Evolutionary conservation across 148 eudicot genomes (phyloP).

Genomic region (Agrostemma githago): DNA sequence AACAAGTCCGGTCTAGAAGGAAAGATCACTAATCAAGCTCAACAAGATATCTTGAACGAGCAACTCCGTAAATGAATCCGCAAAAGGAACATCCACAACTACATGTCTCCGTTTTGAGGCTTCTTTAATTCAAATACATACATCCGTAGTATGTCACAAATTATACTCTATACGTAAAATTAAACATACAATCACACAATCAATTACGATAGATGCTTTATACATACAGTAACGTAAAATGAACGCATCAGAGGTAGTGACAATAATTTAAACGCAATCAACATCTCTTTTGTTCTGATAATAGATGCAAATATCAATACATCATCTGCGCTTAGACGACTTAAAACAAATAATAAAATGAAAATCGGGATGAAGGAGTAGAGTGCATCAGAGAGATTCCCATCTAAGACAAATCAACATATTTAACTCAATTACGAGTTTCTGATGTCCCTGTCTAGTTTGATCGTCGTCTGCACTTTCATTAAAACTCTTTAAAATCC

Average conservation of each 20-base stretch:
- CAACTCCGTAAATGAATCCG: too few relatives aligned
- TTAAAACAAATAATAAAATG: too few relatives aligned
- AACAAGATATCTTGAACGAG: too few relatives aligned
- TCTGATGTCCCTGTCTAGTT: conserved; percentile 42
- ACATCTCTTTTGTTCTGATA: conserved; percentile 14
- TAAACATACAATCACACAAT: too few relatives aligned
- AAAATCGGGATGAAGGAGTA: background rate
- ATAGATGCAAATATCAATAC: conserved; percentile 8
- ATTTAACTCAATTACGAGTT: background rate
- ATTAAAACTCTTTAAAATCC: background rate
- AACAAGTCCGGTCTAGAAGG: too few relatives aligned
- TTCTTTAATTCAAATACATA: too few relatives aligned
- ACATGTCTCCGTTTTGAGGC: too few relatives aligned
- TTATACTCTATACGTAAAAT: too few relatives aligned
- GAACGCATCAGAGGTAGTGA: conserved; percentile 28
- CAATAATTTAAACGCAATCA: conserved; percentile 13
- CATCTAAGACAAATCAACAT: conserved; percentile 33
- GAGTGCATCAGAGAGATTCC: conserved; percentile 40
- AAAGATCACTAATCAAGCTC: too few relatives aligned
- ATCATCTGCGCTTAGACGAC: conserved; percentile 16
- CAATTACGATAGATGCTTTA: too few relatives aligned
- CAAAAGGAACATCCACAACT: too few relatives aligned
- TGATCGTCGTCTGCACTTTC: conserved; percentile 26
- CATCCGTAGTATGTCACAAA: too few relatives aligned
- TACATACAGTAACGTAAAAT: background rate